Evolutionary conservation across 1,284 basidiomycete species (phyloP).

Genomic region (Sanghuangporus weigelae): DNA sequence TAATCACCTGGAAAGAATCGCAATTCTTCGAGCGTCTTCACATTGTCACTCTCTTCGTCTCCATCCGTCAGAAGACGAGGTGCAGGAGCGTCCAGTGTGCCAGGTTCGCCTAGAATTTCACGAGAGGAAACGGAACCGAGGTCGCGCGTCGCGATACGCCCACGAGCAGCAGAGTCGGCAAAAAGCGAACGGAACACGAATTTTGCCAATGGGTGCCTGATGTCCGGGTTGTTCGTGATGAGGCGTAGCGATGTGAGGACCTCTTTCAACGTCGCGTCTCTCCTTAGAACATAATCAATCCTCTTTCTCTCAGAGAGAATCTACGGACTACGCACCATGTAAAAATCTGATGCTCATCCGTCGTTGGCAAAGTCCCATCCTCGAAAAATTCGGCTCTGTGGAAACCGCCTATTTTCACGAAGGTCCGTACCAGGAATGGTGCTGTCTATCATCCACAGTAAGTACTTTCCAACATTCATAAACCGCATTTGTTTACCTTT

Average conservation of each 20-base stretch:
- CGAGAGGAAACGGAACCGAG: constrained; percentile 74
- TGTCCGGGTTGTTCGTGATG: constrained; percentile 56
- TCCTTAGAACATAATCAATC: constrained; percentile 40
- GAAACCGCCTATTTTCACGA: constrained; percentile 72
- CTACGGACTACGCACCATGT: constrained; percentile 49
- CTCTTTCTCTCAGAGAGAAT: neutral
- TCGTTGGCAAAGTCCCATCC: constrained; percentile 63
- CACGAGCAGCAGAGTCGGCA: constrained; percentile 63
- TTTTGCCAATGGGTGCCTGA: constrained; percentile 70
- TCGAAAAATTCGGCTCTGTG: constrained; percentile 68
- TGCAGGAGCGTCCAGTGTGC: constrained; percentile 48
- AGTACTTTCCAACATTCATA: neutral
- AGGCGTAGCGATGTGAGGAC: constrained; percentile 68
- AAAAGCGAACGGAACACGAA: constrained; percentile 75
- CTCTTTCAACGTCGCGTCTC: constrained; percentile 72
- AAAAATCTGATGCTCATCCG: constrained; percentile 73
- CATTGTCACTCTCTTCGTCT: constrained; percentile 42
- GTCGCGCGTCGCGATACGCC: constrained; percentile 66
- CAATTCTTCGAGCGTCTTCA: constrained; percentile 68
- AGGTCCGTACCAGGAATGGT: constrained; percentile 75
- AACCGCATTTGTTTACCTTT: constrained; percentile 26
- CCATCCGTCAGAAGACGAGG: constrained; percentile 52
- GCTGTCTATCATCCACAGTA: constrained; percentile 43
- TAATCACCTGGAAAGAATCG: constrained; percentile 75
- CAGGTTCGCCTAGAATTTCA: constrained; percentile 74